These are phyloP conservation scores for Pseudoturritis turrita DNA, from an alignment of 345 rosid species.

Conservation along the genomic window DNA sequence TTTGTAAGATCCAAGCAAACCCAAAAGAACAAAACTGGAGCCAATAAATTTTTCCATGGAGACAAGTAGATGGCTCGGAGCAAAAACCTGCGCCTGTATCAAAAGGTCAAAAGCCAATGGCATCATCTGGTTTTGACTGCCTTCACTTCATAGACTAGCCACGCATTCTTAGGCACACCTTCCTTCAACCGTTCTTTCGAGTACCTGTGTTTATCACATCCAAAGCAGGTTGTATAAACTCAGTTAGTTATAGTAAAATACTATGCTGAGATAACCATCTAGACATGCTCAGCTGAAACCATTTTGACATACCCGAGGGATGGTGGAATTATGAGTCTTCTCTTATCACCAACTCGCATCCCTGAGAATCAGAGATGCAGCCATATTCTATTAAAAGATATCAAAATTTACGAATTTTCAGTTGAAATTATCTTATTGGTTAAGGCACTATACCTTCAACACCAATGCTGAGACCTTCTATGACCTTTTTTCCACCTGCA, in stretches of 20 bases:
- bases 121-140: slow-evolving; percentile 46
- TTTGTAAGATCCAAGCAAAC: neutral
- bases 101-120: neutral
- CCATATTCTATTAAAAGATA: neutral
- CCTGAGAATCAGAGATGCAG: slow-evolving; percentile 39
- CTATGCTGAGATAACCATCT: neutral
- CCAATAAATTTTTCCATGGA: neutral
- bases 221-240: neutral
- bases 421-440: neutral
- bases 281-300: neutral
- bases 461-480: slow-evolving; percentile 48
- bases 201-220: slow-evolving; percentile 36
- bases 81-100: neutral
- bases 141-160: slow-evolving; percentile 69
- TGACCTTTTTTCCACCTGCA: slow-evolving; percentile 41
- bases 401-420: neutral
- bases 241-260: neutral
- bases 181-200: slow-evolving; percentile 39
- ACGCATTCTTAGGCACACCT: slow-evolving; percentile 61
- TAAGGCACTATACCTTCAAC: slow-evolving; percentile 46
- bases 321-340: slow-evolving; percentile 77
- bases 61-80: neutral
- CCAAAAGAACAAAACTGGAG: neutral
- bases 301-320: slow-evolving; percentile 56
- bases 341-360: slow-evolving; percentile 81